Base-by-base conservation (phyloP, 148 eudicot genomes). In the Simmondsia chinensis region DNA sequence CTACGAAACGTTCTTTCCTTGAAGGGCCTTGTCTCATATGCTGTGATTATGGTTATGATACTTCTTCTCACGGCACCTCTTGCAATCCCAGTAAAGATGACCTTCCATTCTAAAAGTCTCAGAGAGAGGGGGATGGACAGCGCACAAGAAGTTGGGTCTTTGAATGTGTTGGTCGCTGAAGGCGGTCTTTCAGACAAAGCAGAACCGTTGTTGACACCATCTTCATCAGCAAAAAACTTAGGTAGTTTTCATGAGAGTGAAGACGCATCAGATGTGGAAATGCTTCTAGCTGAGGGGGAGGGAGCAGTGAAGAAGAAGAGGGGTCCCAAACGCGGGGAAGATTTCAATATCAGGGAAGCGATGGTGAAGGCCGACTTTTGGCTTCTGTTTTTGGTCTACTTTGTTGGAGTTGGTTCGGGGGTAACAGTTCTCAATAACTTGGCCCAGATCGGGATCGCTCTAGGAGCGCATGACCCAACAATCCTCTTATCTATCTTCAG, bases 351-450 rank as follows among this genome's bases (percentile, higher is more conserved):
- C 25, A 50, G 47, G 18, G 82, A 89, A 77, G 97, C 95, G 38
- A 48, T 89, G 4, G 45, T 84, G 4, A 84, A 89, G 63, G 97
- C 97, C 2, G 95, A 89, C 57, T 89, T 89, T 53, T 89, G 97
- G 97, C 93, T 89, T 52, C 73, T 89, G 28, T 84, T 76, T 61
- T 39, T 68, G 19, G 97, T 79, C 23, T 89, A 73, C 62, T 89
- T 89, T 68, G 64, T 77, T 28, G 95, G 97, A 6, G 97, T 84
- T 59, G 97, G 97, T 16, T 65, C 97, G 5, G 97, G 97, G 4
- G 82, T 89, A 3, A 81, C 97, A 30, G 95, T 89, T 38, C 75
- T 89, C 13, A 89, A 89, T 57, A 89, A 89, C 65, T 62, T 89
- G 60, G 97, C 97, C 10, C 97, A 89, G 46, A 84, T 89, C 20